Base-by-base conservation (phyloP, 176 grass and related monocot species). In the Juncus inflexus region DNA sequence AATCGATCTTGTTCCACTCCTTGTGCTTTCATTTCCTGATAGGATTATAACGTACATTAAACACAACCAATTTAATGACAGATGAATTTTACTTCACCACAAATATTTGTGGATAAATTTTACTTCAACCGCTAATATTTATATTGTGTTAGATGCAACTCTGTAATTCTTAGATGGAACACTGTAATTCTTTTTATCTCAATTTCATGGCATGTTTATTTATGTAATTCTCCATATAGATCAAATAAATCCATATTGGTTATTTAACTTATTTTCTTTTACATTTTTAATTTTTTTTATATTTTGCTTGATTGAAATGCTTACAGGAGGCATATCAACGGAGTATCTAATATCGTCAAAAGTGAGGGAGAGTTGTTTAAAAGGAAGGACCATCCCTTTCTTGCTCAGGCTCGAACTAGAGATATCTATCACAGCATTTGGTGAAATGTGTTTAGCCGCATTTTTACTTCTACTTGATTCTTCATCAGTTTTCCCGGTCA, bases 301-400 rank as follows among this genome's bases (percentile, higher is more conserved):
- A 47, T 47, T 47, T 47, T 47, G 1, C 43, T 47, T 5, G 0
- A 1, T 47, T 47, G 6, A 47, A 47, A 47, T 64, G 41, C 35
- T 52, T 82, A 79, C 81, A 62, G 61, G 19, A 58, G 81, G 81
- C 76, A 84, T 84, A 66, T 84, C 81, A 9, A 84, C 76, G 28
- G 81, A 84, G 61, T 85, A 85, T 79, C 50, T 85, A 41, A 85
- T 53, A 15, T 85, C 35, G 19, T 85, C 72, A 28, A 85, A 85
- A 39, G 77, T 66, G 40, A 85, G 49, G 16, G 83, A 66, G 6
- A 80, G 61, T 55, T 54, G 83, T 63, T 58, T 74, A 85, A 85
- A 85, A 61, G 77, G 83, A 39, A 85, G 83, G 16, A 85, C 66
- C 73, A 80, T 80, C 13, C 66, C 72, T 69, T 76, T 79, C 72